These are phyloP conservation scores for Lentinula detonsa DNA, from an alignment of 768 basidiomycete species.

Conservation along the genomic window DNA sequence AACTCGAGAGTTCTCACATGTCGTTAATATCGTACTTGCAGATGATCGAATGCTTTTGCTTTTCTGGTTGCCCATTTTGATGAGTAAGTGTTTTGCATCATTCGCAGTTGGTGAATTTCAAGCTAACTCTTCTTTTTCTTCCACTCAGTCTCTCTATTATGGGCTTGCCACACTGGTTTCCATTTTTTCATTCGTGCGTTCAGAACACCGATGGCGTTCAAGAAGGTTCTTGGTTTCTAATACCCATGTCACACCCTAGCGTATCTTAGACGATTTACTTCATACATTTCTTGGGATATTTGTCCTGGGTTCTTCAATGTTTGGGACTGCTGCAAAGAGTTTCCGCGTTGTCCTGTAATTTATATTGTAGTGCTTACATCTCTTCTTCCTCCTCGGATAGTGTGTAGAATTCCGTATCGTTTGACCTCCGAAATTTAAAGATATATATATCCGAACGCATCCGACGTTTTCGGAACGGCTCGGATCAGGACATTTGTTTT, in stretches of 20 bases:
- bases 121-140: neutral
- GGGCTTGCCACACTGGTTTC: constrained; percentile 52
- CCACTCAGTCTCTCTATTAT: constrained; percentile 49
- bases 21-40: constrained; percentile 22
- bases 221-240: constrained; percentile 30
- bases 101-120: neutral
- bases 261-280: neutral
- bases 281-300: neutral
- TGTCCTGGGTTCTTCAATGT: neutral
- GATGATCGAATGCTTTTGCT: constrained; percentile 81
- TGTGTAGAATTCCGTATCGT: neutral
- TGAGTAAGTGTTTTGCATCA: constrained; percentile 42
- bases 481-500: neutral
- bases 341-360: neutral
- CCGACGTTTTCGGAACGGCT: neutral
- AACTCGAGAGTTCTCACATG: no score
- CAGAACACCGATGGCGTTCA: constrained; percentile 42
- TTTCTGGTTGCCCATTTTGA: constrained; percentile 83
- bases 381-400: neutral
- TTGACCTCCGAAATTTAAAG: no score
- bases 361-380: neutral
- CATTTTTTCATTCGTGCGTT: constrained; percentile 45
- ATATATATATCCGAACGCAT: no score
- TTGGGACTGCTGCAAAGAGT: neutral
- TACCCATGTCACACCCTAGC: constrained; percentile 4